A percentile compares a stretch with the other conserved stretches of the same genome.
phyloP scores from a whole-genome alignment of 2,329 filamentous ascomycete genomes.

The Colletotrichum cereale region DNA sequence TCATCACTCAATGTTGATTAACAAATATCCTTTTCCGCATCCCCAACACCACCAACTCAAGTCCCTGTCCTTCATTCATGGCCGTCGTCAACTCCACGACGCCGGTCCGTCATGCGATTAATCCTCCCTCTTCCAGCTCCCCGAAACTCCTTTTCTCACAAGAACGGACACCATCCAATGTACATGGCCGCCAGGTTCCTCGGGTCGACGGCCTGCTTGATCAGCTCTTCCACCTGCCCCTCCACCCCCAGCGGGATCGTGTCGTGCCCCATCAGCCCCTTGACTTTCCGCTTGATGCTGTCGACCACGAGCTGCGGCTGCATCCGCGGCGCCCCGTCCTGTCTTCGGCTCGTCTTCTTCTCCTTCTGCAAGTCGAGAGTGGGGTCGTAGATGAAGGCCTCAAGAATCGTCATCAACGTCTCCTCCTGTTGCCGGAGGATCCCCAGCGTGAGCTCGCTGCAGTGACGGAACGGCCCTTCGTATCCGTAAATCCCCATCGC shows the following conservation, averaged over 20 bases:
- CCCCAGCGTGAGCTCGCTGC: constrained; percentile 87
- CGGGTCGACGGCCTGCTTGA: constrained; percentile 85
- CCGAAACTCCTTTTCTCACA: constrained; percentile 53
- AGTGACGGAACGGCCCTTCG: constrained; percentile 92
- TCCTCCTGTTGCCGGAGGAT: constrained; percentile 93
- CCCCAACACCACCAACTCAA: constrained; percentile 21
- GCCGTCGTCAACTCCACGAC: constrained; percentile 2
- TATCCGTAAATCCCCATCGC: constrained; percentile 96
- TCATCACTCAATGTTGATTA: not conserved
- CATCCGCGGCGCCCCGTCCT: constrained; percentile 57
- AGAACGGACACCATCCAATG: constrained; percentile 86
- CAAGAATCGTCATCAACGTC: constrained; percentile 95
- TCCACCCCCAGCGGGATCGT: constrained; percentile 94
- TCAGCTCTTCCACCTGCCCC: constrained; percentile 96
- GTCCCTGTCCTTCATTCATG: not conserved
- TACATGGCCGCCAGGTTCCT: constrained; percentile 92
- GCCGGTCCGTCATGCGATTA: not conserved
- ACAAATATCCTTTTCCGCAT: constrained; percentile 1
- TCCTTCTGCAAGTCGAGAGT: constrained; percentile 89
- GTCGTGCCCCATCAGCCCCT: constrained; percentile 85
- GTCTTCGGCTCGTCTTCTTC: constrained; percentile 67
- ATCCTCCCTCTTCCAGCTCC: not conserved
- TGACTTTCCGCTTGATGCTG: constrained; percentile 87
- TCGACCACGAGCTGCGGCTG: constrained; percentile 84
- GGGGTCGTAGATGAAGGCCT: constrained; percentile 97